phyloP scores from a whole-genome alignment of 2,329 filamentous ascomycete genomes.

The Arthrinium phaeospermum region DNA sequence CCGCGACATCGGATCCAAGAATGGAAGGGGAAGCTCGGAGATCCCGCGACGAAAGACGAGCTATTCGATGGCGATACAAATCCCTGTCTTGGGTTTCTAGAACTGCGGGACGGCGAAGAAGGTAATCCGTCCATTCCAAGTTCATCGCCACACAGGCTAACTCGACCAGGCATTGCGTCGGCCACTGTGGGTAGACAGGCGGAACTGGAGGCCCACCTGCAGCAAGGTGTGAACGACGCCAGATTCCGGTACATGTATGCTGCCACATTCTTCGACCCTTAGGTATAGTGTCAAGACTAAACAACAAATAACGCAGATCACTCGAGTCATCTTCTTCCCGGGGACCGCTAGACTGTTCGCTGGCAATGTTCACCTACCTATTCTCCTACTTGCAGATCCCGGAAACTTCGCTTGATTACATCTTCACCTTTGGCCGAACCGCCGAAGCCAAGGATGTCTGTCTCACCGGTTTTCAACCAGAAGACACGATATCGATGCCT shows the following conservation, averaged over 20 bases:
- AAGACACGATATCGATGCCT: not conserved
- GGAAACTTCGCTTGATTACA: not conserved
- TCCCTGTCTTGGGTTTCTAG: not conserved
- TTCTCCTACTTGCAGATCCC: not conserved
- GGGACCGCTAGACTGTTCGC: not conserved
- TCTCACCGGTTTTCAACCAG: not conserved
- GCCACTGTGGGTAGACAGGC: not conserved
- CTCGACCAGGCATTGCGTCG: not conserved
- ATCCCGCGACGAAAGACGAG: not conserved
- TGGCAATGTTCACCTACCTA: not conserved
- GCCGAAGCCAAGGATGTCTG: not conserved
- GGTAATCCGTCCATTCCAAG: no score
- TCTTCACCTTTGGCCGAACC: not conserved
- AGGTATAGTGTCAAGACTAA: not conserved
- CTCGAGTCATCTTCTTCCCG: not conserved
- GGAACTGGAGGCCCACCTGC: not conserved
- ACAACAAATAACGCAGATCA: no score
- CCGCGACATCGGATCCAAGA: not conserved
- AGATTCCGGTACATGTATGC: not conserved
- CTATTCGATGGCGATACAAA: not conserved
- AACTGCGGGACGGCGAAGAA: not conserved
- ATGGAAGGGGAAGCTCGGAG: not conserved
- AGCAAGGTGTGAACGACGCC: not conserved
- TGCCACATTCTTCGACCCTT: fast-evolving
- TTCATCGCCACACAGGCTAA: no score